Evolutionary conservation across 371 early-diverging fungal species (phyloP), one percentile per base, ranked within the genome.

Genomic region (Mortierella sp.): DNA sequence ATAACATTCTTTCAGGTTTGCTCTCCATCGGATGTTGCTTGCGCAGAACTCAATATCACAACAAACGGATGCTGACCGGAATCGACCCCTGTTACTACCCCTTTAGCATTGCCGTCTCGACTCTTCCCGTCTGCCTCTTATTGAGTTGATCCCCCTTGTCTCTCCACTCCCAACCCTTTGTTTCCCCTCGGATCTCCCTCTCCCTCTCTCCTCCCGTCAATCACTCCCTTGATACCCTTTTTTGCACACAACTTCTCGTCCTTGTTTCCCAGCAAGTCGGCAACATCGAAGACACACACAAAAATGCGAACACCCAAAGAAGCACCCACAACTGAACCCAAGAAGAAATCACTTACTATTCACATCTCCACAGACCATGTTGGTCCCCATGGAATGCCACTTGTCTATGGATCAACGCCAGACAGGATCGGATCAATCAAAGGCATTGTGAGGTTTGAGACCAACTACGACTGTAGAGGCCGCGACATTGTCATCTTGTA

Each of bases 341-440:
- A 72, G 54, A 38, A 58, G 31, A 76, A 61, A 30, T 3, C 49
- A 2, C 56, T 76, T 3, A 52, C 78, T 2, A 76, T 76, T 45
- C 70, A 76, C 30, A 70, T 76, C 19, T 45, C n/a, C 24, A 76
- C 78, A 2, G 62, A 61, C 31, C 63, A 76, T 52, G 51, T 51
- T 3, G 78, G 78, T 16, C 78, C 78, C 1, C 52, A 66, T 41
- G 70, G 70, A 0, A 62, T 70, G 55, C 78, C 78, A 12, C 66
- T 76, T 21, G 66, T 76, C 18, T 76, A 76, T 46, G 78, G 78
- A 6, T 76, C 78, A 6, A 76, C 70, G 0, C 63, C 63, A 2
- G 78, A 69, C 27, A 61, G 31, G 14, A 34, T 61, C 31, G 78
- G 70, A 6, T 45, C 54, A 3, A 69, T 76, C 38, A 69, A 58